phyloP scores from a whole-genome alignment of 306 rosid genomes.

The Prunus mongolica region DNA sequence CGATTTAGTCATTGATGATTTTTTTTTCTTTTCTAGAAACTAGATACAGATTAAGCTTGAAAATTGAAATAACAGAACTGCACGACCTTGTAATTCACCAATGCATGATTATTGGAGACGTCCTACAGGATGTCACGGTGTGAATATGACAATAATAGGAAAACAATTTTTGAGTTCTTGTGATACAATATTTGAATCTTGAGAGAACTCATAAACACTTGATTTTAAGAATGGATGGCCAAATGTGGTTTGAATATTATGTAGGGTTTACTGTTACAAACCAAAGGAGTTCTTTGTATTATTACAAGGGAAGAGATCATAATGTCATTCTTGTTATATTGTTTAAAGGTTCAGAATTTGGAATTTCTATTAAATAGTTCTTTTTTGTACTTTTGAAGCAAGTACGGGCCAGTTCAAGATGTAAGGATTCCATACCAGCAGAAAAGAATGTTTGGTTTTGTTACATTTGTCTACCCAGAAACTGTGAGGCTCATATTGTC shows the following conservation, averaged over 20 bases:
- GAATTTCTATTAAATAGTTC: slow-evolving; percentile 16
- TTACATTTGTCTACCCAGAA: slow-evolving; percentile 90
- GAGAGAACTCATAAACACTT: not conserved
- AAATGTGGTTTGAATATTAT: not conserved
- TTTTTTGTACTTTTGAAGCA: slow-evolving; percentile 50
- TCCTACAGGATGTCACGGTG: not conserved
- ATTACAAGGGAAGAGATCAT: not conserved
- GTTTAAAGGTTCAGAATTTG: slow-evolving; percentile 12
- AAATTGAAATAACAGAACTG: not conserved
- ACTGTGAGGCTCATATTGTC: slow-evolving; percentile 81
- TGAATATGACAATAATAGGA: not conserved
- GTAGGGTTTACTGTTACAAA: not conserved
- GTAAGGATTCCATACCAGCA: slow-evolving; percentile 98
- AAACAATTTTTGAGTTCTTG: not conserved
- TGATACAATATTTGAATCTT: not conserved
- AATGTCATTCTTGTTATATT: not conserved
- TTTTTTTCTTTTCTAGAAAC: not conserved
- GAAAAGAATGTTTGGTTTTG: slow-evolving; percentile 97
- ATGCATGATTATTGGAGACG: not conserved
- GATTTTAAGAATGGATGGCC: not conserved
- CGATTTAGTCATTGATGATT: not conserved
- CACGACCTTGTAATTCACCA: not conserved
- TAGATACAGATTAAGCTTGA: not conserved
- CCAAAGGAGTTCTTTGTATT: not conserved
- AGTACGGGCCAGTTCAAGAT: slow-evolving; percentile 96